Conservation (phyloP, 1,139 yeast genomes). For the Candida albicans region DNA sequence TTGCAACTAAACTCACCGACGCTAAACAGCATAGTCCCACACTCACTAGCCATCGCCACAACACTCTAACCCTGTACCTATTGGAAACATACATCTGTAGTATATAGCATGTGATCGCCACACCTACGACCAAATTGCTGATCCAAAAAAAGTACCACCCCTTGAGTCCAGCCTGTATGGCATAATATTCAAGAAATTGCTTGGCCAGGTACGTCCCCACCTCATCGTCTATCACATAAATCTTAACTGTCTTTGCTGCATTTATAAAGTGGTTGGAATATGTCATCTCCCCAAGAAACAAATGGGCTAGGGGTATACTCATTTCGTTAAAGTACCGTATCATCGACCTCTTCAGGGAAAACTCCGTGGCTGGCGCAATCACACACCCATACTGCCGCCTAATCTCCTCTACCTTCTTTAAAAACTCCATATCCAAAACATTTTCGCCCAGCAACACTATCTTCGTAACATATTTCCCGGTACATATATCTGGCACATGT, state of each 20-base stretch:
- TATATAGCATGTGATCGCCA: conserved; percentile 38
- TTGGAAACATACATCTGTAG: conserved; percentile 57
- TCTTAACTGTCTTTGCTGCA: conserved; percentile 43
- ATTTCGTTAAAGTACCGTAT: conserved; percentile 28
- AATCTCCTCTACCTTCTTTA: conserved; percentile 4
- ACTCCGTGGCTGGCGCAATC: conserved; percentile 3
- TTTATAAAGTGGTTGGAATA: conserved; percentile 52
- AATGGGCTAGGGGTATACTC: conserved; percentile 19
- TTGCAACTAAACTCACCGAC: conserved; percentile 38
- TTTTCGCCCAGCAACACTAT: conserved; percentile 1
- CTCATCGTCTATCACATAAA: conserved; percentile 28
- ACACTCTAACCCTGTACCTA: conserved; percentile 54
- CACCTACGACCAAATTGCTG: conserved; percentile 9
- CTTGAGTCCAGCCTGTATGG: conserved; percentile 21
- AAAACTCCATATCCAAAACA: conserved; percentile 8
- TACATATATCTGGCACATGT: background rate
- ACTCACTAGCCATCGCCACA: conserved; percentile 61
- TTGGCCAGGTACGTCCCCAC: background rate
- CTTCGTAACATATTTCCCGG: background rate
- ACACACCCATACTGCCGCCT: conserved; percentile 5
- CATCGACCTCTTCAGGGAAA: conserved; percentile 17
- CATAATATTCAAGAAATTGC: conserved; percentile 25
- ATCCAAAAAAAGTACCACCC: conserved; percentile 9
- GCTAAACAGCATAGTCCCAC: conserved; percentile 52
- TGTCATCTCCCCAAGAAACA: conserved; percentile 42